Conservation (phyloP, 306 rosid species). For the Cucurbita argyrosperma region DNA sequence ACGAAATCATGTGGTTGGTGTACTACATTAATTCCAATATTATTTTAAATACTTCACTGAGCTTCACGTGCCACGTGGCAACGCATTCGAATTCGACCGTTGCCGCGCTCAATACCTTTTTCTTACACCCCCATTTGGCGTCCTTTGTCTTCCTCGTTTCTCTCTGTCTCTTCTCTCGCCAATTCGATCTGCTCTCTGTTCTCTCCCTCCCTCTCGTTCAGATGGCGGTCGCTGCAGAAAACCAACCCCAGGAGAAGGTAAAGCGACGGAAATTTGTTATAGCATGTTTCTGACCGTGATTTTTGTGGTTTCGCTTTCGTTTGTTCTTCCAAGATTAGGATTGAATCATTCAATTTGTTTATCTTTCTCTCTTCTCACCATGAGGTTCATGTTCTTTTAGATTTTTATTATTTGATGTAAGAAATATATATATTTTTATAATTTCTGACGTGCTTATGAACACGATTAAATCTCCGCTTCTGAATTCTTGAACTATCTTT, state of each 20-base stretch:
- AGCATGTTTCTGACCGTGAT: not conserved
- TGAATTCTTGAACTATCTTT: not conserved
- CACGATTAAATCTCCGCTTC: not conserved
- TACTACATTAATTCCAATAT: not conserved
- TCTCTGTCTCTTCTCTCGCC: not conserved
- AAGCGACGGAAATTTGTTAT: not conserved
- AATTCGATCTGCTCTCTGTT: conserved; percentile 3
- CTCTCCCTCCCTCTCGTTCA: not conserved
- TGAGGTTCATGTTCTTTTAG: not conserved
- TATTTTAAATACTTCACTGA: conserved; percentile 22
- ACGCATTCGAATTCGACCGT: conserved; percentile 68
- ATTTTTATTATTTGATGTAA: not conserved
- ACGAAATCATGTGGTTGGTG: not conserved
- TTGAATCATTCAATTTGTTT: not conserved
- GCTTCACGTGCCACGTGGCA: conserved; percentile 47
- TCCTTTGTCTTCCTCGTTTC: conserved; percentile 7
- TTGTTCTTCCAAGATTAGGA: not conserved
- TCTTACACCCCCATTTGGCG: conserved; percentile 1
- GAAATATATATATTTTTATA: not conserved
- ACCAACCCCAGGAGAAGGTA: conserved; percentile 56
- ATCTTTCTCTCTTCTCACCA: not conserved
- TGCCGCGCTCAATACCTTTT: conserved; percentile 10
- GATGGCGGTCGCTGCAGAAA: conserved; percentile 78
- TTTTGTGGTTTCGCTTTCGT: not conserved
- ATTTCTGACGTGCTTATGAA: not conserved